Conservation (phyloP, 2,329 filamentous ascomycete species). For the Dactylella cylindrospora region DNA sequence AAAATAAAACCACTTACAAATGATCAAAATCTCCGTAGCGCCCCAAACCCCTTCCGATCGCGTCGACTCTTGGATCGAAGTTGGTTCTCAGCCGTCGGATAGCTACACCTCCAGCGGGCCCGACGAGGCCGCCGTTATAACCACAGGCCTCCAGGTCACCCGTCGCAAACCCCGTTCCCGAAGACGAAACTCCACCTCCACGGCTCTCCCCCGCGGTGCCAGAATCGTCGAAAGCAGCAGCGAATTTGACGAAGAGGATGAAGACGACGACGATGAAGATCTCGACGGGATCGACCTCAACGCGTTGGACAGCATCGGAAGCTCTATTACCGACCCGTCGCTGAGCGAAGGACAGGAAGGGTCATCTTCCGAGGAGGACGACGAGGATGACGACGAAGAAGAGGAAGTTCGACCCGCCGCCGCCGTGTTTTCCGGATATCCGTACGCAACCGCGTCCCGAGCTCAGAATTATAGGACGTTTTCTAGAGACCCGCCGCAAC, state of each 20-base stretch:
- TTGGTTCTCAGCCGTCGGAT: conserved; percentile 80
- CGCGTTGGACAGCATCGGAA: conserved; percentile 31
- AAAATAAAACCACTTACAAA: conserved; percentile 19
- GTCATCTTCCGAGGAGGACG: conserved; percentile 17
- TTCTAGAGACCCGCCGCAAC: conserved; percentile 57
- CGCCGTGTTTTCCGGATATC: conserved; percentile 27
- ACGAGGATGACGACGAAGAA: conserved; percentile 28
- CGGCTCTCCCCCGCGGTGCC: conserved; percentile 24
- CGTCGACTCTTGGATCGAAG: conserved; percentile 88
- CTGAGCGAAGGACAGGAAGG: conserved; percentile 39
- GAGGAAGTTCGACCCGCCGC: conserved; percentile 26
- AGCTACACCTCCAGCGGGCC: conserved; percentile 69
- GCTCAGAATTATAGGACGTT: conserved; percentile 40
- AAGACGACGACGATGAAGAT: conserved; percentile 34
- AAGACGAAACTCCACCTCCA: conserved; percentile 35
- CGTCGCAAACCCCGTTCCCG: conserved; percentile 31
- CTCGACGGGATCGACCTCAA: conserved; percentile 37
- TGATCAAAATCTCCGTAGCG: conserved; percentile 40
- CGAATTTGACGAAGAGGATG: conserved; percentile 33
- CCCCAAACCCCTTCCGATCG: conserved; percentile 41
- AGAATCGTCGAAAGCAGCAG: conserved; percentile 35
- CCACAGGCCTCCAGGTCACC: conserved; percentile 66
- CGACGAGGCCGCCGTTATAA: conserved; percentile 75
- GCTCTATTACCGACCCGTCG: conserved; percentile 40
- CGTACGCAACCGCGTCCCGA: conserved; percentile 11